Evolutionary conservation across 1,284 basidiomycete genomes (phyloP), one percentile per base, ranked within the genome.

Genomic region (Malassezia nana): DNA sequence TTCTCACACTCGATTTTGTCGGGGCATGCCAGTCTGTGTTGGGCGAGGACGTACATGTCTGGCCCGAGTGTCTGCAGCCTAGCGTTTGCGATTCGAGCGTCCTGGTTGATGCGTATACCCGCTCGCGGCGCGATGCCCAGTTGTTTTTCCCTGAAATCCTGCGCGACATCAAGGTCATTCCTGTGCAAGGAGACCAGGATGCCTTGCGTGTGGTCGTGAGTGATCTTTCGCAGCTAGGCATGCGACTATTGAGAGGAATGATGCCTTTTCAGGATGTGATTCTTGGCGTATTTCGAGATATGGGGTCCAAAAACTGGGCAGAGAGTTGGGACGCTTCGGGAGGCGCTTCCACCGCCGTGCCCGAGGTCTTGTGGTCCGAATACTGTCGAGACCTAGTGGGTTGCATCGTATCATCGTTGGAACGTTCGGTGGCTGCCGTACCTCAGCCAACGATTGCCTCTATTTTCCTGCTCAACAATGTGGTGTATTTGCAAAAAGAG

Each of bases 151-250:
- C 67, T 10, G 60, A 65, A 26, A 63, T 69, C 40, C 61, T 73
- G 53, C 63, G 69, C n/a, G 67, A 69, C 24, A 51, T 73, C 54
- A 66, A 69, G 57, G 58, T 58, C 2, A 65, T 72, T 22, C 68
- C 70, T 7, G 33, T 58, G 16, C 63, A 64, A 52, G 57, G 65
- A 30, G 67, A 63, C 10, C 46, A 52, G 3, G 68, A 71, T 31
- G 65, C 66, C 2, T 63, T 69, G 6, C 65, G 62, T 35, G 65
- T 63, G 0, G 57, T 56, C 7, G 65, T 73, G 52, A 71, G 69
- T 50, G 69, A 72, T 39, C 66, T 73, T 50, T 59, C 69, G 38
- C 64, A 65, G 46, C 41, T 63, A 9, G 63, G 65, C 0, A 50
- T 72, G n/a, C 54, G 60, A 13, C 67, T 68, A 35, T 50, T 72